Percentiles rank a stretch among this genome's conserved stretches.
These are phyloP conservation scores for Zymoseptoria passerinii DNA, from an alignment of 2,329 filamentous ascomycete species.

Conservation along the genomic window DNA sequence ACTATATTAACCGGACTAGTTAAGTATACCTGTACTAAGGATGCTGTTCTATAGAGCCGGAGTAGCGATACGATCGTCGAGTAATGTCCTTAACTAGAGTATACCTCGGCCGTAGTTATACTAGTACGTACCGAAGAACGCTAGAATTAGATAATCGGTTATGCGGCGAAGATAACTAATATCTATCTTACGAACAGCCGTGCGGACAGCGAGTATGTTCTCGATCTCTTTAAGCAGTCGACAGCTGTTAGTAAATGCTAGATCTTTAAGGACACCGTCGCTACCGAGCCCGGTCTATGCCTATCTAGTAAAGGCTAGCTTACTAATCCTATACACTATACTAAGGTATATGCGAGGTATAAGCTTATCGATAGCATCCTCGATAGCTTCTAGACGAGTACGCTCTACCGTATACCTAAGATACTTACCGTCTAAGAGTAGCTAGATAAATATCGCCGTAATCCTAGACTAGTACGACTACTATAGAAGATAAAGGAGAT, in stretches of 20 bases:
- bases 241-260: neutral
- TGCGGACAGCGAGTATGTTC: neutral
- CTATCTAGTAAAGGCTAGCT: constrained; percentile 1
- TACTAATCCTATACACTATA: neutral
- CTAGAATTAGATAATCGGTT: neutral
- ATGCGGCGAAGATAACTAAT: neutral
- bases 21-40: neutral
- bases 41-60: neutral
- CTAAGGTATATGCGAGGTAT: neutral
- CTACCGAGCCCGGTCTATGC: neutral
- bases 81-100: neutral
- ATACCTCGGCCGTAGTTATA: neutral
- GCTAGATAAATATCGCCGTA: neutral
- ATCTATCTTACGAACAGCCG: neutral
- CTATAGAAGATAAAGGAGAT: neutral
- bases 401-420: neutral
- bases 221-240: constrained; percentile 1
- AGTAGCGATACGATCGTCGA: neutral
- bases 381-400: neutral
- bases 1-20: neutral
- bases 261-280: neutral
- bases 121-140: neutral
- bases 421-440: neutral
- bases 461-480: neutral
- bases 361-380: neutral